Base-by-base conservation (phyloP, 1,284 basidiomycete genomes). In the Cutaneotrichosporon mucoides region DNA sequence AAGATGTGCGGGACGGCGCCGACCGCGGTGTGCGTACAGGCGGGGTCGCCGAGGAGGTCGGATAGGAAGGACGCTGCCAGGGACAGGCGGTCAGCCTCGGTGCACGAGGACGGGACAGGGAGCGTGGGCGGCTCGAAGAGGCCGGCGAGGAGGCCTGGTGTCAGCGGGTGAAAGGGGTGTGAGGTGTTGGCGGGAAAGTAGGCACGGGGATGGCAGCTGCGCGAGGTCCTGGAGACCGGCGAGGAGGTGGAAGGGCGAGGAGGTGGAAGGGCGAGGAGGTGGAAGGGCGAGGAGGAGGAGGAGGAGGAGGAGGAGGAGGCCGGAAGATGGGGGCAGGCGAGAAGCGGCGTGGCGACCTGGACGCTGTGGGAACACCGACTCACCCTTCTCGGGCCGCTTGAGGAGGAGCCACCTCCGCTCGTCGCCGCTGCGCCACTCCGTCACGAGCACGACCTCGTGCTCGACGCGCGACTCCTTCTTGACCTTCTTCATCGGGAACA, bases 381-480 rank as follows among this genome's bases (percentile, higher is more conserved):
- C 69, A 92, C 92, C 93, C 76, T 84, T 85, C 69, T 91, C 85
- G 15, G 92, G 91, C 65, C 92, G 82, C 70, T 88, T 86, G 60
- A 88, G 82, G 61, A 95, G 83, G 33, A 94, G 75, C 76, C 92
- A 91, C 73, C 80, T 82, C 10, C 57, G 53, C 7, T 61, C 63
- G 2, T 45, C 72, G 13, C 70, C 68, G 6, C 62, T 66, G 34
- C 79, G 79, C 89, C 90, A 94, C 78, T 92, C 89, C 38, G 96
- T 79, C 15, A 93, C 84, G 69, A 86, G 89, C 16, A 97, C 92
- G 6, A 88, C 82, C 70, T 93, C 91, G 43, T 89, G 79, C 73
- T 98, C 94, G 69, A 89, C 86, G 43, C 92, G 82, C 3, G 87
- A 84, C 69, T 87, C 89, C 79, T 93, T 94, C 67, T 89, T 88